phyloP scores from a whole-genome alignment of 169 alveolate species.

The Fabrea salina region DNA sequence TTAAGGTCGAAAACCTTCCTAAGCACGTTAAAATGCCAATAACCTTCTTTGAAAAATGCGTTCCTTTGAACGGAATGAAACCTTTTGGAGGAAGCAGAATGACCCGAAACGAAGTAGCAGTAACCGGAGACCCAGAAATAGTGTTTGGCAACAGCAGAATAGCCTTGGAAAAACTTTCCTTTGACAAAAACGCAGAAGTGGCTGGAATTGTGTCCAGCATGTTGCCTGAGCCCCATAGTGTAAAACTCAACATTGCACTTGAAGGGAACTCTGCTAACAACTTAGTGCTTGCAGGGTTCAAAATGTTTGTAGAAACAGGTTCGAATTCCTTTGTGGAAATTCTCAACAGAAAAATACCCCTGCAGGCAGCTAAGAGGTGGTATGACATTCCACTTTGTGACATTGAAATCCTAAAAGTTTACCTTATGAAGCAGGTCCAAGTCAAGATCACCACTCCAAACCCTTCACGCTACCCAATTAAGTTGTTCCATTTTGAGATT shows the following conservation, averaged over 20 bases:
- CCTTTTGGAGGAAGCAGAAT: neutral
- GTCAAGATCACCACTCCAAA: slow-evolving; percentile 4
- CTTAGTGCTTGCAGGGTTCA: neutral
- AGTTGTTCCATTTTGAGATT: slow-evolving; percentile 23
- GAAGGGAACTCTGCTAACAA: slow-evolving; percentile 13
- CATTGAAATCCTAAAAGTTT: slow-evolving; percentile 22
- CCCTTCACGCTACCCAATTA: slow-evolving; percentile 16
- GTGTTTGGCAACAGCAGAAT: slow-evolving; percentile 20
- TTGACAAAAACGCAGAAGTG: slow-evolving; percentile 11
- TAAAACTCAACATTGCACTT: neutral
- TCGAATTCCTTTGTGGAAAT: slow-evolving; percentile 1
- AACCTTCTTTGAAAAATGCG: slow-evolving; percentile 16
- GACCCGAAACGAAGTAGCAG: neutral
- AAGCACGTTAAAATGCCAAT: neutral
- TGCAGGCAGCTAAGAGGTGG: neutral
- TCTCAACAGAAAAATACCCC: slow-evolving; percentile 12
- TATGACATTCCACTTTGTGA: slow-evolving; percentile 21
- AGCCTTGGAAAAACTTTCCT: slow-evolving; percentile 19
- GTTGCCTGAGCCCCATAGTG: slow-evolving; percentile 2
- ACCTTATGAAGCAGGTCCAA: neutral
- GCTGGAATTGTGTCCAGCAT: neutral
- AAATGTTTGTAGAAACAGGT: slow-evolving; percentile 11
- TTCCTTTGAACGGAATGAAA: slow-evolving; percentile 3
- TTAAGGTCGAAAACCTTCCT: neutral
- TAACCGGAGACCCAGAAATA: slow-evolving; percentile 23